These are phyloP conservation scores for Amauroascus niger DNA, from an alignment of 2,329 filamentous ascomycete genomes.

Conservation along the genomic window DNA sequence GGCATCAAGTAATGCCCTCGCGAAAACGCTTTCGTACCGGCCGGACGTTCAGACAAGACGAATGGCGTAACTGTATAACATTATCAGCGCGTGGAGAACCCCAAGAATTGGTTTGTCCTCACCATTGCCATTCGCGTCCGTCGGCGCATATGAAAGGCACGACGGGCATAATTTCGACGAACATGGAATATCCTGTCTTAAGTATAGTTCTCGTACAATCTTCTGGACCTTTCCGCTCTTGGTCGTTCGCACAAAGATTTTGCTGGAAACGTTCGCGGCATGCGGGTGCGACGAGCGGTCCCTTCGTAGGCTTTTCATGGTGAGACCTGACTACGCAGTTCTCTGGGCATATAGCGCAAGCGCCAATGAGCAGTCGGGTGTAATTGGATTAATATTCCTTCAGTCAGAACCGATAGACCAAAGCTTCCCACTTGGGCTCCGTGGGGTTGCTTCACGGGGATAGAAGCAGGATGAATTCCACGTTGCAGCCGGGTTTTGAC, in stretches of 20 bases:
- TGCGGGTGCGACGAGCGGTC: constrained; percentile 44
- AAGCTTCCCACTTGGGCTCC: background rate
- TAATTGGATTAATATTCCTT: too few relatives aligned
- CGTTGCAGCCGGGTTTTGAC: too few relatives aligned
- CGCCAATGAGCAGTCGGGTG: background rate
- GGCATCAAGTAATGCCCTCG: constrained; percentile 89
- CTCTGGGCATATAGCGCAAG: background rate
- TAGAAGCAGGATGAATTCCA: too few relatives aligned
- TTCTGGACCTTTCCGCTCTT: constrained; percentile 97
- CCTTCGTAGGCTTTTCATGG: constrained; percentile 56
- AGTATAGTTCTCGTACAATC: constrained; percentile 91
- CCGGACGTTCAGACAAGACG: constrained; percentile 79
- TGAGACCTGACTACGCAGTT: constrained; percentile 9
- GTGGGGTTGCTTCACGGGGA: too few relatives aligned
- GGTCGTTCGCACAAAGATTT: constrained; percentile 89
- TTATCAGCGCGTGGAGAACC: background rate
- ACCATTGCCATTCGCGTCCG: constrained; percentile 71
- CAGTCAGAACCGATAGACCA: background rate
- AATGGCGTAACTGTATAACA: constrained; percentile 58
- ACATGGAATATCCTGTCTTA: constrained; percentile 93
- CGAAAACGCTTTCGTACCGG: constrained; percentile 70
- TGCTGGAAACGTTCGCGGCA: constrained; percentile 76
- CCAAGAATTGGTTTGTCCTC: constrained; percentile 23
- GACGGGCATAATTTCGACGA: constrained; percentile 76
- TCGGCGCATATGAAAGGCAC: constrained; percentile 65